These are phyloP conservation scores for Ophiostoma sp. DNA, from an alignment of 2,329 filamentous ascomycete genomes.

Conservation along the genomic window DNA sequence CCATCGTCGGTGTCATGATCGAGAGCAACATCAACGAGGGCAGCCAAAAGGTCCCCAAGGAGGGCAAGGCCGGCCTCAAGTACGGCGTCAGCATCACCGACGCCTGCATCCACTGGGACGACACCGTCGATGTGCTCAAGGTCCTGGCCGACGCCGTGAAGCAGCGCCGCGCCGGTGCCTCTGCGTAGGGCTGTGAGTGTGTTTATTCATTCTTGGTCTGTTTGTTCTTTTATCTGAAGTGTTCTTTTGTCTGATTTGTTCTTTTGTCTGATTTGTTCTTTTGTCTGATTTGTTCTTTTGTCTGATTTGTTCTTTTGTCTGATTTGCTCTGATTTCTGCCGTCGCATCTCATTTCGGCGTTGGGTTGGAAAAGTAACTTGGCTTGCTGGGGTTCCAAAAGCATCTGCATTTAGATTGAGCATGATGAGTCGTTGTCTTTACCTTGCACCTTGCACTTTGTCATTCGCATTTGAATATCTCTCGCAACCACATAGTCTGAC, in stretches of 20 bases:
- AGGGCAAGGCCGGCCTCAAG: conserved; percentile 78
- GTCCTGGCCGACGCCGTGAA: conserved; percentile 74
- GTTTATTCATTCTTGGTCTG: too few relatives aligned
- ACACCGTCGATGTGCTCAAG: conserved; percentile 74
- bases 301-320: neutral
- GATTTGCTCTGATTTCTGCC: too few relatives aligned
- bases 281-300: neutral
- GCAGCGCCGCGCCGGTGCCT: conserved; percentile 54
- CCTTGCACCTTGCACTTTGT: too few relatives aligned
- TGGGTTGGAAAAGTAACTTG: neutral
- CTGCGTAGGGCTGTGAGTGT: neutral
- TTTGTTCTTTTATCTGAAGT: neutral
- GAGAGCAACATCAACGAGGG: conserved; percentile 96
- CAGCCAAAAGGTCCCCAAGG: conserved; percentile 82
- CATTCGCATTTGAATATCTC: too few relatives aligned
- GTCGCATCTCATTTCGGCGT: neutral
- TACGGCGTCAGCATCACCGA: conserved; percentile 97
- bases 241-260: neutral
- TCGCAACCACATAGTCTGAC: too few relatives aligned
- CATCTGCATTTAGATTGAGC: neutral
- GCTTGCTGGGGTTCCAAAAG: neutral
- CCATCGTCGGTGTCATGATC: conserved; percentile 97
- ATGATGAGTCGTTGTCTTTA: too few relatives aligned
- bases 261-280: neutral
- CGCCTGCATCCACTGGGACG: conserved; percentile 91